Percentiles rank a stretch among this genome's conserved stretches.
phyloP scores from a whole-genome alignment of 2,329 filamentous ascomycete genomes.

The Gremmenia infestans region DNA sequence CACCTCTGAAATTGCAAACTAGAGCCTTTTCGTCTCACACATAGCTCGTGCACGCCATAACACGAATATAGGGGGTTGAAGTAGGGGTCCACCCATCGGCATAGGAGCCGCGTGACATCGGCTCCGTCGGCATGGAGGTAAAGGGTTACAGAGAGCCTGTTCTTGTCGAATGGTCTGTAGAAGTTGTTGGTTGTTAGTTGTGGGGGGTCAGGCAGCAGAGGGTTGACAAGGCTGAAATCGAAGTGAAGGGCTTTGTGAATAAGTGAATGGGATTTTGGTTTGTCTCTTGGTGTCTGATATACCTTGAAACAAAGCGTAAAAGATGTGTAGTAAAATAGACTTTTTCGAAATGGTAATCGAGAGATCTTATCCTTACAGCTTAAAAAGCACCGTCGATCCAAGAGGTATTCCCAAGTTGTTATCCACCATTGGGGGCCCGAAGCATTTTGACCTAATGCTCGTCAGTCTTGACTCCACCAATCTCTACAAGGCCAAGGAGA shows the following conservation, averaged over 20 bases:
- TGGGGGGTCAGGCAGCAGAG: neutral
- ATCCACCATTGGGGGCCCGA: conserved; percentile 42
- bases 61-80: conserved; percentile 39
- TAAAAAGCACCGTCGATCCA: conserved; percentile 49
- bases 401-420: conserved; percentile 41
- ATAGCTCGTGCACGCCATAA: conserved; percentile 50
- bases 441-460: conserved; percentile 39
- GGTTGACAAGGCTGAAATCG: too few relatives aligned
- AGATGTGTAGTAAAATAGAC: neutral
- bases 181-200: neutral
- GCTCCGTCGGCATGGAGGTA: conserved; percentile 42
- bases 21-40: conserved; percentile 44
- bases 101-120: conserved; percentile 26
- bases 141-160: conserved; percentile 48
- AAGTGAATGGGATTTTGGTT: too few relatives aligned
- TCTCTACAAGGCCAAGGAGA: conserved; percentile 10
- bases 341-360: neutral
- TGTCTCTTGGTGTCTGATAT: too few relatives aligned
- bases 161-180: conserved; percentile 49
- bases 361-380: conserved; percentile 38
- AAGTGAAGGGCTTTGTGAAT: too few relatives aligned
- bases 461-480: conserved; percentile 6
- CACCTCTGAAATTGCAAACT: conserved; percentile 49
- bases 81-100: conserved; percentile 28
- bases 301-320: neutral